Evolutionary conservation across 768 basidiomycete genomes (phyloP).

Genomic region (Boletus rufocinnamomeus): DNA sequence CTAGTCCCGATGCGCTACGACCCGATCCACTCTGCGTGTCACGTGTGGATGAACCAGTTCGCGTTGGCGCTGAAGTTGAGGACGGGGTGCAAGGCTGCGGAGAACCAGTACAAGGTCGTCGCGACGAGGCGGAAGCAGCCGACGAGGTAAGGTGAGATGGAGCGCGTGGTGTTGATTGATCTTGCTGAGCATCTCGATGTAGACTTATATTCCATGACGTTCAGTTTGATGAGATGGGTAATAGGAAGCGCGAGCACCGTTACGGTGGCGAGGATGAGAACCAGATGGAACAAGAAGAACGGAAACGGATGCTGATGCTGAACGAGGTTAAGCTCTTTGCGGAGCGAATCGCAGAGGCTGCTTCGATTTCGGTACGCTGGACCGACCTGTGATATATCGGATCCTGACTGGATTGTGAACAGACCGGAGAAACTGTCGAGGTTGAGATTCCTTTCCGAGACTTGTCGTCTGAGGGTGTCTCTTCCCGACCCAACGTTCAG

Average conservation of each 20-base stretch:
- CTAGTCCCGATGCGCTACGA: slow-evolving; percentile 60
- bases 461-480: too few species aligned
- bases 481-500: too few species aligned
- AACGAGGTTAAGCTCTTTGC: slow-evolving; percentile 98
- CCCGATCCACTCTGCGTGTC: slow-evolving; percentile 75
- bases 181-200: background rate
- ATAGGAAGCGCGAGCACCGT: slow-evolving; percentile 92
- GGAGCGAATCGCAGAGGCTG: slow-evolving; percentile 87
- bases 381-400: too few species aligned
- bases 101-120: slow-evolving; percentile 55
- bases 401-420: too few species aligned
- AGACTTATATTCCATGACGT: slow-evolving; percentile 91
- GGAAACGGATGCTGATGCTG: slow-evolving; percentile 81
- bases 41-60: slow-evolving; percentile 81
- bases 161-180: background rate
- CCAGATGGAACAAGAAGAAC: slow-evolving; percentile 96
- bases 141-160: slow-evolving; percentile 36
- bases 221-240: slow-evolving; percentile 99
- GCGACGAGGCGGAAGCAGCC: slow-evolving; percentile 65
- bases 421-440: too few species aligned
- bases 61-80: slow-evolving; percentile 53
- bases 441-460: too few species aligned
- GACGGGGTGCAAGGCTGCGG: slow-evolving; percentile 82
- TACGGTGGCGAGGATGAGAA: slow-evolving; percentile 99
- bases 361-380: slow-evolving; percentile 63